Percentiles rank a stretch among this genome's conserved stretches.
Conservation (phyloP, 306 rosid species). For the Vigna unguiculata region DNA sequence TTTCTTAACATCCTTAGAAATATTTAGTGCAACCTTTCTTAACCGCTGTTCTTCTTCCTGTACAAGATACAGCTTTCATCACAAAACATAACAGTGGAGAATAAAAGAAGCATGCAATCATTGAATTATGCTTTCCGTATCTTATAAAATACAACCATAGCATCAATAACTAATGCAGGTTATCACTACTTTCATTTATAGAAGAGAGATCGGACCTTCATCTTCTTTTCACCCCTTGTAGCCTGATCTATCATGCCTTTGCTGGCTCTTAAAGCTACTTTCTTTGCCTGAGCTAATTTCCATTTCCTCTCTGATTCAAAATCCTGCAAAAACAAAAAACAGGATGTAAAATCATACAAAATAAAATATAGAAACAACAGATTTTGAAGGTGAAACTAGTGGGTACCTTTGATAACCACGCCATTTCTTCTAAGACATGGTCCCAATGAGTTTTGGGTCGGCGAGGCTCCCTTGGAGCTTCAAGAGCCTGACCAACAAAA, state of each 20-base stretch:
- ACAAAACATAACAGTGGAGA: constrained; percentile 9
- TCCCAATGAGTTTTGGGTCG: constrained; percentile 99
- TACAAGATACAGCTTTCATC: constrained; percentile 45
- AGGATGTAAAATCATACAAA: constrained; percentile 38
- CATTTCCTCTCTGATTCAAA: constrained; percentile 99
- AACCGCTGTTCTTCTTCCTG: constrained; percentile 97
- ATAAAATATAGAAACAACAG: constrained; percentile 11
- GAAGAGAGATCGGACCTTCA: constrained; percentile 75
- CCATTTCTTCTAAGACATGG: constrained; percentile 99
- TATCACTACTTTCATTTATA: constrained; percentile 31
- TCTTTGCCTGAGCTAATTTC: constrained; percentile 94
- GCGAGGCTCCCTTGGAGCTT: constrained; percentile 83
- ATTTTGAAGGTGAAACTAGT: constrained; percentile 39
- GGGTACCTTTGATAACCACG: constrained; percentile 92
- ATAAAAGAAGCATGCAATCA: constrained; percentile 16
- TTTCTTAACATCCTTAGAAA: constrained; percentile 96
- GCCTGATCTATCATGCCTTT: constrained; percentile 98
- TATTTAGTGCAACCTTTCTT: constrained; percentile 90
- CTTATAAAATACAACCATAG: constrained; percentile 30
- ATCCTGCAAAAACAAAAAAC: constrained; percentile 65
- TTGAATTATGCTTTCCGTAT: constrained; percentile 25
- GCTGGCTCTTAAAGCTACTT: constrained; percentile 93
- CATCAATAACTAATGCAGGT: constrained; percentile 4
- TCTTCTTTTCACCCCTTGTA: constrained; percentile 94
- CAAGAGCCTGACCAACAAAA: constrained; percentile 71